Percentiles rank a stretch among this genome's conserved stretches.
Conservation (phyloP, 208 protist genomes). For the Leishmania tropica region DNA sequence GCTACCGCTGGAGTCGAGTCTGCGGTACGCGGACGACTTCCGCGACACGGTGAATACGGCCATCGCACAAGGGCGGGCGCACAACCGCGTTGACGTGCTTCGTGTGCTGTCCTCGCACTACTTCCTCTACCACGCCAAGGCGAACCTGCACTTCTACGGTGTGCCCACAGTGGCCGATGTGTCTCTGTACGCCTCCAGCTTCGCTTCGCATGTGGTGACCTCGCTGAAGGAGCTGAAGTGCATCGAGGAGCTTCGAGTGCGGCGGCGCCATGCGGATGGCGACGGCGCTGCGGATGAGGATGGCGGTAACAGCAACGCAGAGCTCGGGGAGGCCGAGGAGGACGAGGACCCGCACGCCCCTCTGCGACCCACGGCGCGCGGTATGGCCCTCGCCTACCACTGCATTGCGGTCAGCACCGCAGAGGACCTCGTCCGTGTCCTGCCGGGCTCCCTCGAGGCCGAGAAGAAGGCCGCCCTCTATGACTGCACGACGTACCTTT, state of each 20-base stretch:
- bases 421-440: slow-evolving; percentile 42
- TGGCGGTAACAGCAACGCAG: neutral
- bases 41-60: slow-evolving; percentile 75
- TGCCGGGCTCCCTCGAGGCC: slow-evolving; percentile 19
- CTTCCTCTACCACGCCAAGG: slow-evolving; percentile 77
- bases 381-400: slow-evolving; percentile 63
- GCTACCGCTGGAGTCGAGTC: slow-evolving; percentile 77
- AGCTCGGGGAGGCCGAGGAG: slow-evolving; percentile 28
- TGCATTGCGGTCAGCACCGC: slow-evolving; percentile 62
- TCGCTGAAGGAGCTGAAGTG: slow-evolving; percentile 55
- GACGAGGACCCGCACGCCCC: slow-evolving; percentile 53
- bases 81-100: slow-evolving; percentile 63
- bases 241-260: slow-evolving; percentile 33
- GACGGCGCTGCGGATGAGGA: slow-evolving; percentile 2
- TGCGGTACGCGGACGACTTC: slow-evolving; percentile 86
- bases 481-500: slow-evolving; percentile 43
- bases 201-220: slow-evolving; percentile 62
- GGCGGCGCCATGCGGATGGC: neutral
- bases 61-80: slow-evolving; percentile 60
- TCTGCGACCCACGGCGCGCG: slow-evolving; percentile 57
- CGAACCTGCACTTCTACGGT: slow-evolving; percentile 82
- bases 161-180: slow-evolving; percentile 70
- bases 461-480: slow-evolving; percentile 26
- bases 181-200: slow-evolving; percentile 72
- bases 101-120: slow-evolving; percentile 85